A percentile compares a stretch with the other conserved stretches of the same genome.
Evolutionary conservation across 2,329 filamentous ascomycete genomes (phyloP).

Genomic region (Cladophialophora bantiana): DNA sequence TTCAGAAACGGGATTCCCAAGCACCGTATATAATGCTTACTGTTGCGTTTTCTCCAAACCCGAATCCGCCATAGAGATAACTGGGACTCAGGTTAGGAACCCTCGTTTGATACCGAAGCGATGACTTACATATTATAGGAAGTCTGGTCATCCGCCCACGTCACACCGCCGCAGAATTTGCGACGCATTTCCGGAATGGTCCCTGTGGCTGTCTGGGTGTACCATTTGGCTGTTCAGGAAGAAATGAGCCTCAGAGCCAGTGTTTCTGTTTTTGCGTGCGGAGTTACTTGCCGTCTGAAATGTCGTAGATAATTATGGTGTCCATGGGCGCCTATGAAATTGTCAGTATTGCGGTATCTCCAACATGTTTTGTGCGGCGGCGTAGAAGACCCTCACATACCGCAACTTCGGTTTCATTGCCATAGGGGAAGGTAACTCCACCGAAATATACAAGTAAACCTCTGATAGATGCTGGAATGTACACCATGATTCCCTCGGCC

Average conservation of each 20-base stretch:
- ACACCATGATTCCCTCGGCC: constrained; percentile 67
- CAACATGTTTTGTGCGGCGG: not conserved
- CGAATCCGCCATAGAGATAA: constrained; percentile 32
- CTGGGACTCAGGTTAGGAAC: not conserved
- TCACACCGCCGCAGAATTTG: constrained; percentile 57
- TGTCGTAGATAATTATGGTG: constrained; percentile 66
- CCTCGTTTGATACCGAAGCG: not conserved
- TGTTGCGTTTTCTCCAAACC: constrained; percentile 28
- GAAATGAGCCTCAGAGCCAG: not conserved
- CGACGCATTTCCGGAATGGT: constrained; percentile 23
- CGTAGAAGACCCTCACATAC: constrained; percentile 42
- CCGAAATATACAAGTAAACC: constrained; percentile 70
- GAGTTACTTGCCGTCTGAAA: constrained; percentile 4
- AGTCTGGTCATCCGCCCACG: constrained; percentile 65
- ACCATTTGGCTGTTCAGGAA: constrained; percentile 43
- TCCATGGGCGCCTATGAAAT: constrained; percentile 47
- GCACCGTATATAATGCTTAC: not conserved
- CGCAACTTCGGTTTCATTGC: constrained; percentile 57
- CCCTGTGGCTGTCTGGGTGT: constrained; percentile 31
- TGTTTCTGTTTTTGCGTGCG: not conserved
- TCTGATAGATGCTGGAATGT: constrained; percentile 65
- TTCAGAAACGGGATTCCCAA: not conserved
- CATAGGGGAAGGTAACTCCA: constrained; percentile 59
- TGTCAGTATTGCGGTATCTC: too few relatives aligned
- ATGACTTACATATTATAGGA: constrained; percentile 58